Evolutionary conservation across 2,329 filamentous ascomycete species (phyloP).

Genomic region (Botryotinia globosa): DNA sequence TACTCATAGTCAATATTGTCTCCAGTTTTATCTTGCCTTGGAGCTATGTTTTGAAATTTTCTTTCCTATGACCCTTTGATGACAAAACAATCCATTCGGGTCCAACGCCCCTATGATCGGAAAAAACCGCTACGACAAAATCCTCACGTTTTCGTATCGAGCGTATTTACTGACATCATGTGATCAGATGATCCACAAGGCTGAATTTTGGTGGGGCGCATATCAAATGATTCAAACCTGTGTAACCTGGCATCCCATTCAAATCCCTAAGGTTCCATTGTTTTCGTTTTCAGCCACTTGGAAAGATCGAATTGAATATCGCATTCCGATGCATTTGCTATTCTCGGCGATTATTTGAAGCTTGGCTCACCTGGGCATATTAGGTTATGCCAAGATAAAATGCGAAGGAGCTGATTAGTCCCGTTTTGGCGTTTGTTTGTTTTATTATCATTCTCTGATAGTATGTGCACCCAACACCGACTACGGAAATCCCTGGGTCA

Average conservation of each 20-base stretch:
- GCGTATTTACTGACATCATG: neutral
- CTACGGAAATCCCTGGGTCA: neutral
- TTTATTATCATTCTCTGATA: neutral
- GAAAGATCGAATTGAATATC: neutral
- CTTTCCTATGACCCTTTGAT: neutral
- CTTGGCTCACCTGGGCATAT: neutral
- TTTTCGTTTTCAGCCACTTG: neutral
- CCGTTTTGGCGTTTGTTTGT: neutral
- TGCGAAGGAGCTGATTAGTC: neutral
- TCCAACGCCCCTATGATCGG: neutral
- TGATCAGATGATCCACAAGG: conserved; percentile 15
- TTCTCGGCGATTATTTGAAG: neutral
- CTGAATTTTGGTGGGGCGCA: neutral
- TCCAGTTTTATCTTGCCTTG: neutral
- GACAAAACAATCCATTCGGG: neutral
- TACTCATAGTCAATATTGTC: neutral
- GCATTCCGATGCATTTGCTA: neutral
- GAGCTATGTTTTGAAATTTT: neutral
- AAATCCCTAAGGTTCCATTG: neutral
- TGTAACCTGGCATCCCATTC: too few relatives aligned
- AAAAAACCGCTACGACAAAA: conserved; percentile 1
- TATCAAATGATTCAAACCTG: neutral
- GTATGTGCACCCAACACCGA: neutral
- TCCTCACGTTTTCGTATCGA: neutral
- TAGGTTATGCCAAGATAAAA: neutral